phyloP scores from a whole-genome alignment of 129 eudicot species.

The Chrysanthemum makinoi region DNA sequence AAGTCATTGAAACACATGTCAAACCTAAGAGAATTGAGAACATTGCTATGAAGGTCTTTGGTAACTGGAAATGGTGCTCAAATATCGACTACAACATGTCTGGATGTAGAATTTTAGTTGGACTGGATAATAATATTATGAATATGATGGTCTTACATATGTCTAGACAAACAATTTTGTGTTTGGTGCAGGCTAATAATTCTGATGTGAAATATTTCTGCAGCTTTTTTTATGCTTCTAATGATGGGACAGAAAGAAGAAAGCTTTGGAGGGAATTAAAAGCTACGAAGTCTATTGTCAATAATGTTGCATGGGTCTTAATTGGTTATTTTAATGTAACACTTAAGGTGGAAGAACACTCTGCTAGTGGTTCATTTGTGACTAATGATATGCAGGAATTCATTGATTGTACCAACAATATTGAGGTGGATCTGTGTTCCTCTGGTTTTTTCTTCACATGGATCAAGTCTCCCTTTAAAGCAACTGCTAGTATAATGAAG shows the following conservation, averaged over 20 bases:
- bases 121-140: not conserved
- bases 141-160: not conserved
- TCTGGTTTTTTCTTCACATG: not conserved
- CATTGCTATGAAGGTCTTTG: not conserved
- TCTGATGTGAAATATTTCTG: not conserved
- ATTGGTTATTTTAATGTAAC: no score
- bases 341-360: no score
- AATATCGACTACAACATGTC: not conserved
- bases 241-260: not conserved
- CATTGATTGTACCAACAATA: not conserved
- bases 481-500: no score
- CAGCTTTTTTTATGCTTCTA: not conserved
- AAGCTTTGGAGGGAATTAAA: not conserved
- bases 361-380: not conserved
- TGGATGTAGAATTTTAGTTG: not conserved
- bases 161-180: not conserved
- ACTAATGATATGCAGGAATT: not conserved
- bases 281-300: not conserved
- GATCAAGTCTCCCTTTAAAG: not conserved
- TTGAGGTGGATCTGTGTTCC: not conserved
- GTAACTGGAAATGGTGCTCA: not conserved
- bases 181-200: not conserved
- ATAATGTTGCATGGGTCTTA: not conserved
- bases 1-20: not conserved
- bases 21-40: not conserved